Evolutionary conservation across 345 rosid genomes (phyloP), one percentile per base, ranked within the genome.

Genomic region (Bretschneidera sinensis): DNA sequence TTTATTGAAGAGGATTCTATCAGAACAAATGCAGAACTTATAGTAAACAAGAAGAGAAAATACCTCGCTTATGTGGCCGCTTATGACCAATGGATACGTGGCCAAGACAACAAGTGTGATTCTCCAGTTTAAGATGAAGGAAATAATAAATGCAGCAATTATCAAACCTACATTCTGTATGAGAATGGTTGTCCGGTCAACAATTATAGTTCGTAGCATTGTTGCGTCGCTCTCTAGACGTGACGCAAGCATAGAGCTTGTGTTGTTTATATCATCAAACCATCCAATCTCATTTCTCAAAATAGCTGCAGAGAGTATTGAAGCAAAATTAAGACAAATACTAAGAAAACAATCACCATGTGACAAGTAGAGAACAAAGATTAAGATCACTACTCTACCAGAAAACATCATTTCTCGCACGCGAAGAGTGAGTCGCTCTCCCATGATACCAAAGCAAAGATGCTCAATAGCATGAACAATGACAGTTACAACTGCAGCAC

Each of bases 51-150:
- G 58, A 65, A 59, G 52, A 60, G 22, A 28, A 23, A 3, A 43
- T 76, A 92, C 99, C 99, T 94, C 99, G 48, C 99, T 90, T 61
- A 92, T 87, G 74, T 92, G 99, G 6, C 99, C 97, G 39, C 99
- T 81, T 43, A 92, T 90, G 79, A 85, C 61, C 66, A 92, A 71
- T 19, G 99, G 99, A 64, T 72, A 90, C 24, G 90, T 83, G 23
- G 97, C 96, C 22, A 92, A 63, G 67, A 92, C 88, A 25, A 92
- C 91, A 49, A 87, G 94, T 22, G 99, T 81, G 58, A 92, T 78
- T 70, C 99, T 85, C 99, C 99, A 90, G 81, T 84, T 92, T 59
- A 92, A 78, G 70, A 88, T 77, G 78, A 92, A 92, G 66, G 97
- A 76, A 47, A 92, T 87, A 71, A 81, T 28, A 61, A 92, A 92